Base-by-base conservation (phyloP, 371 early-diverging fungal species). In the Entomophthora muscae region DNA sequence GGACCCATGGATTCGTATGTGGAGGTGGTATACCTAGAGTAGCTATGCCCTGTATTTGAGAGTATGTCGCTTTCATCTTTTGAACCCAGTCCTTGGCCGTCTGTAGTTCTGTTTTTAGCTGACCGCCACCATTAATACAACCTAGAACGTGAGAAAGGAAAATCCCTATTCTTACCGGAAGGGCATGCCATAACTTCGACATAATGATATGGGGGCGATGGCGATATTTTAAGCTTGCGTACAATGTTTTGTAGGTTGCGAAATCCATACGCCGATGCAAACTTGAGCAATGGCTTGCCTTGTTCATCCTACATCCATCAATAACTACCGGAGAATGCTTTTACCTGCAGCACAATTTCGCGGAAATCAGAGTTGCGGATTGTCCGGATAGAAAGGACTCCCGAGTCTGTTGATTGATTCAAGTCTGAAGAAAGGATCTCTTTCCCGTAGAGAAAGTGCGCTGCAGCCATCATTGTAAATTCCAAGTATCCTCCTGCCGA, bases 141-240 rank as follows among this genome's bases (percentile, higher is more conserved):
- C 83, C 79, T 64, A 22, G 7, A 10, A 17, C 10, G 13, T 53
- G 52, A 57, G 21, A 52, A 31, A 28, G 13, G n/a, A 27, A 31
- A 10, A 23, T 13, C n/a, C 26, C 3, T 23, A 63, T 54, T 27
- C 23, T 7, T 55, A 51, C 89, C 92, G 53, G 81, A 79, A 0
- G 95, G 95, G 70, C 95, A 94, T 5, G 95, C 95, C 93, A 92
- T 92, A n/a, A 98, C 90, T 68, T 98, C 97, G 0, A 95, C 87
- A 68, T 85, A 98, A 67, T 95, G 85, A 70, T 87, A 92, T 0
- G 71, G 71, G 23, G 79, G 76, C 57, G 80, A 79, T 0, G 76
- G 10, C 3, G 31, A 32, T 7, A 10, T 77, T 64, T 89, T 89
- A 58, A 87, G 73, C 66, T 88, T 90, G 23, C 96, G 85, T 22